phyloP scores from a whole-genome alignment of 805 yeast species.

The Candida easanensis region DNA sequence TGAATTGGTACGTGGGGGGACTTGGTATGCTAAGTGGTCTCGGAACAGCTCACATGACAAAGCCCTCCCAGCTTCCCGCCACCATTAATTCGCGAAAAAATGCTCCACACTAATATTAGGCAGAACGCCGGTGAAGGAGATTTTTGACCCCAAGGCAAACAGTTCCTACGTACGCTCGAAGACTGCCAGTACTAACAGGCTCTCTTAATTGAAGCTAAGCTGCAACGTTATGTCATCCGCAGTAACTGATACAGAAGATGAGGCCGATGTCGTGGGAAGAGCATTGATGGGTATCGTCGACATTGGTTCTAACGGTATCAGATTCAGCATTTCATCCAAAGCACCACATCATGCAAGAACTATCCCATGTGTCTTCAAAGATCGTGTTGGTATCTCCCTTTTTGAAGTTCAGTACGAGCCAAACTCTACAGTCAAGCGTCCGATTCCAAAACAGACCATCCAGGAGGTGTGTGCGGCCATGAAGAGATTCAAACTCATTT shows the following conservation, averaged over 20 bases:
- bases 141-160: neutral
- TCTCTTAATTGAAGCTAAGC: neutral
- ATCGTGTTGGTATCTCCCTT: conserved; percentile 65
- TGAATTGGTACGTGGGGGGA: neutral
- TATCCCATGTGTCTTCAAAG: conserved; percentile 77
- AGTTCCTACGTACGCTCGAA: no score
- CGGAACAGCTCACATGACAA: no score
- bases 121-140: neutral
- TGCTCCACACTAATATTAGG: no score
- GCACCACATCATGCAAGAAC: conserved; percentile 70
- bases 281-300: conserved; percentile 67
- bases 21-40: no score
- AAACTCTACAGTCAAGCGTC: conserved; percentile 39
- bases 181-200: no score
- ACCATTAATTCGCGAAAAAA: no score
- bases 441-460: conserved; percentile 57
- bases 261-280: conserved; percentile 55
- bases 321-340: conserved; percentile 69
- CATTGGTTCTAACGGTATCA: conserved; percentile 72
- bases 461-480: conserved; percentile 59
- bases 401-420: conserved; percentile 56
- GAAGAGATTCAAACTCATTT: conserved; percentile 64
- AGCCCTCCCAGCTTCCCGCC: no score
- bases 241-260: conserved; percentile 35
- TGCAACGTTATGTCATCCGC: conserved; percentile 14